A percentile compares a stretch with the other conserved stretches of the same genome.
phyloP scores from a whole-genome alignment of 768 basidiomycete genomes.

The Russula emetica region DNA sequence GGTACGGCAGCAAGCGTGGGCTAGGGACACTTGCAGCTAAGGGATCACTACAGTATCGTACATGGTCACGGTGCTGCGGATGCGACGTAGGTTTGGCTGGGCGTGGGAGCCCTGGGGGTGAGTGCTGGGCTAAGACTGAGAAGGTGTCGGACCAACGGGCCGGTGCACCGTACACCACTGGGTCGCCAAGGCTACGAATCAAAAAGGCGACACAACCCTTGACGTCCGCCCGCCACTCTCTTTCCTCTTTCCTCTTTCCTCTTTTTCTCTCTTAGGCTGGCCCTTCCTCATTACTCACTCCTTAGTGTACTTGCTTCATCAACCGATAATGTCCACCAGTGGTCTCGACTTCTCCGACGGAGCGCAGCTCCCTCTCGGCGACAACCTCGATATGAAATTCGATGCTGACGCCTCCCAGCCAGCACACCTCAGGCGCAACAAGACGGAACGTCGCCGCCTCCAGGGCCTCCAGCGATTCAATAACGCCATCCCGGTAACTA shows the following conservation, averaged over 20 bases:
- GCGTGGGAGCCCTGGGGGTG: no score
- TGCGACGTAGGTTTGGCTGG: background rate
- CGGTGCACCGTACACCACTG: no score
- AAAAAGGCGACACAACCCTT: background rate
- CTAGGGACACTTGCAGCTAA: background rate
- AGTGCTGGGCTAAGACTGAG: no score
- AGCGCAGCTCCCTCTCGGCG: constrained; percentile 17
- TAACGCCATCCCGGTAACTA: constrained; percentile 35
- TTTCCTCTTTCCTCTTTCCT: background rate
- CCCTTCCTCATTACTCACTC: background rate
- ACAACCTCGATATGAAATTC: constrained; percentile 18
- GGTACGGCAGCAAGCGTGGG: background rate
- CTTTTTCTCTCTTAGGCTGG: constrained; percentile 8
- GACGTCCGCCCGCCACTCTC: background rate
- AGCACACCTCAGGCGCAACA: constrained; percentile 72
- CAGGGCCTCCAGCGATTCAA: constrained; percentile 77
- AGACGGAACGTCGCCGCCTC: constrained; percentile 73
- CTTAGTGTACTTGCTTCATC: background rate
- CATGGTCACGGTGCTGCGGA: background rate
- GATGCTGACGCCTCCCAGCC: constrained; percentile 33
- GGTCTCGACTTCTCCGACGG: constrained; percentile 27
- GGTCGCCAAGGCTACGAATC: background rate
- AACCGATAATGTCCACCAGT: constrained; percentile 9
- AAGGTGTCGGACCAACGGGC: no score
- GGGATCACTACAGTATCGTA: background rate